phyloP scores from a whole-genome alignment of 106 monocot species.

The Iris macrosiphon region DNA sequence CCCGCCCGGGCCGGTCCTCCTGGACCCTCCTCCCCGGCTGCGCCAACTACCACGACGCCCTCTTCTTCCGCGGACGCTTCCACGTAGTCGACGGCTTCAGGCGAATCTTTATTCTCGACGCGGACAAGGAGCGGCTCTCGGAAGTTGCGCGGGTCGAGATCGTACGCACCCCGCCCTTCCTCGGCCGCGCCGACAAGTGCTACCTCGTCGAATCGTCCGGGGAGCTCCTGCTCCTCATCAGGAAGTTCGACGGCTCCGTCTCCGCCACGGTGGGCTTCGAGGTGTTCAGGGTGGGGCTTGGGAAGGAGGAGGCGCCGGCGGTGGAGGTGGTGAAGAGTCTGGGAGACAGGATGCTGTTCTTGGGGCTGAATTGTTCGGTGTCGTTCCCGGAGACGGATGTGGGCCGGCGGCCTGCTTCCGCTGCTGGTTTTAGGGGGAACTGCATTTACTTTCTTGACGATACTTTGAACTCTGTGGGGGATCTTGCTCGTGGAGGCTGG shows the following conservation, averaged over 20 bases:
- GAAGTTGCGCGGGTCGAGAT: not conserved
- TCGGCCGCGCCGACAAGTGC: not conserved
- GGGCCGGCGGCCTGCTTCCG: no score
- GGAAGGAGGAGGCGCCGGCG: not conserved
- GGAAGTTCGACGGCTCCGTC: not conserved
- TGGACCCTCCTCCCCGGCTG: not conserved
- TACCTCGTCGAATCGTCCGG: not conserved
- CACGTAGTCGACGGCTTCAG: slow-evolving; percentile 6
- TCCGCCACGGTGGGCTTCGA: not conserved
- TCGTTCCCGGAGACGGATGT: not conserved
- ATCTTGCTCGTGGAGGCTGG: not conserved
- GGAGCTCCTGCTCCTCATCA: not conserved
- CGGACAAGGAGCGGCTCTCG: not conserved
- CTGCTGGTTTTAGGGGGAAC: not conserved
- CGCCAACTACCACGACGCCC: slow-evolving; percentile 5
- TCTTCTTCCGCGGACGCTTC: not conserved
- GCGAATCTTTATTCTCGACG: not conserved
- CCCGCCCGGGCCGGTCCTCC: not conserved
- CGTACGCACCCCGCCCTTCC: not conserved
- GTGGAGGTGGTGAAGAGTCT: not conserved
- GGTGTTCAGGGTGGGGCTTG: not conserved
- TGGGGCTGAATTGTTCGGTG: slow-evolving; percentile 3
- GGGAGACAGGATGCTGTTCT: not conserved
- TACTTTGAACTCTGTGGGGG: not conserved
- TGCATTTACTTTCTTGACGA: slow-evolving; percentile 7